Conservation (phyloP, 768 basidiomycete species). For the Suillus brevipes region DNA sequence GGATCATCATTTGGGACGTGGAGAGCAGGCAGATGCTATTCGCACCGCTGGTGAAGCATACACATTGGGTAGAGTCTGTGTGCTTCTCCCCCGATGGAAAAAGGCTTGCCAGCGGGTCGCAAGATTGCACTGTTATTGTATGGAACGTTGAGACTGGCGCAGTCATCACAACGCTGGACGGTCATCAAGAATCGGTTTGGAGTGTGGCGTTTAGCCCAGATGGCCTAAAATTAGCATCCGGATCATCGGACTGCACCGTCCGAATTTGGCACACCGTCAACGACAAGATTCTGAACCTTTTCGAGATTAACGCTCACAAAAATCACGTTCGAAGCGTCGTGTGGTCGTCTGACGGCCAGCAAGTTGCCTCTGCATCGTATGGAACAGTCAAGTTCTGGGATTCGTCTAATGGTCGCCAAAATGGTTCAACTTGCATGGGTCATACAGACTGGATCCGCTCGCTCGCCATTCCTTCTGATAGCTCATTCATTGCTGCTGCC, state of each 20-base stretch:
- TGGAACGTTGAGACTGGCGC: not conserved
- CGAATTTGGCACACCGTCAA: slow-evolving; percentile 20
- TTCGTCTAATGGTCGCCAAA: not conserved
- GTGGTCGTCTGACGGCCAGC: not conserved
- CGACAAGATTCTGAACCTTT: slow-evolving; percentile 6
- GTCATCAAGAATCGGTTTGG: slow-evolving; percentile 19
- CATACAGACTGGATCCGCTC: not conserved
- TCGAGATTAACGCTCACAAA: slow-evolving; percentile 18
- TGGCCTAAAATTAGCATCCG: slow-evolving; percentile 19
- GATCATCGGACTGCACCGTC: slow-evolving; percentile 20
- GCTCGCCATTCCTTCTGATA: not conserved
- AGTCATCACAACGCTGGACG: not conserved
- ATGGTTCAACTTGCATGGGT: not conserved
- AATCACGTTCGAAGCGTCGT: not conserved
- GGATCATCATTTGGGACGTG: slow-evolving; percentile 32
- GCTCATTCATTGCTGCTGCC: not conserved
- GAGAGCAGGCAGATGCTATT: slow-evolving; percentile 14
- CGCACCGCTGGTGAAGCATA: slow-evolving; percentile 10
- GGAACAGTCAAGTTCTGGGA: not conserved
- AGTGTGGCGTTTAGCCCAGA: slow-evolving; percentile 25
- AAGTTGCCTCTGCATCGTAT: not conserved
- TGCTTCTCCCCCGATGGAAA: slow-evolving; percentile 16
- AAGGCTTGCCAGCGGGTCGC: slow-evolving; percentile 12
- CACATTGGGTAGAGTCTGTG: slow-evolving; percentile 9
- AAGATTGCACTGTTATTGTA: slow-evolving; percentile 10